phyloP scores from a whole-genome alignment of 805 yeast genomes.

The Pichia ethanolica region DNA sequence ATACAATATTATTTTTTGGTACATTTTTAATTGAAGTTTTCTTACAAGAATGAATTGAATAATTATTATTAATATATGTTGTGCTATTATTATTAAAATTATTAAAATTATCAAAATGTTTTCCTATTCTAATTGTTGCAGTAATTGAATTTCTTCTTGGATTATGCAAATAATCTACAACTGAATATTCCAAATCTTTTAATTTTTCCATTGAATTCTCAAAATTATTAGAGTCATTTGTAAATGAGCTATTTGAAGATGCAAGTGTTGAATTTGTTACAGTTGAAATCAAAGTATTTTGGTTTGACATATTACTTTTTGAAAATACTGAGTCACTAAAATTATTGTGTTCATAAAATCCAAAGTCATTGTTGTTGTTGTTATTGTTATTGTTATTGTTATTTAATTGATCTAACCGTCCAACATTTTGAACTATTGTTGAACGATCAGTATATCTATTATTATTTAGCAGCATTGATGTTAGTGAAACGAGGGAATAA shows the following conservation, averaged over 20 bases:
- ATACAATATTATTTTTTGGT: constrained; percentile 13
- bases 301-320: constrained; percentile 1
- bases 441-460: not conserved
- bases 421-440: not conserved
- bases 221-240: no score
- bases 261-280: not conserved
- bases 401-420: not conserved
- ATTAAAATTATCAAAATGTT: not conserved
- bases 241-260: not conserved
- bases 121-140: not conserved
- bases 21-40: constrained; percentile 2
- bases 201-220: not conserved
- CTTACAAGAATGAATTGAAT: constrained; percentile 1
- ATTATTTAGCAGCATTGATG: not conserved
- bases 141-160: not conserved
- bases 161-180: not conserved
- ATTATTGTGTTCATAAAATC: not conserved
- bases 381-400: not conserved
- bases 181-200: not conserved
- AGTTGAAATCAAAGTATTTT: constrained; percentile 1
- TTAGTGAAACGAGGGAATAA: no score
- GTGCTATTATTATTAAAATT: no score
- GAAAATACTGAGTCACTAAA: not conserved
- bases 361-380: not conserved
- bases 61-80: no score